Evolutionary conservation across 257 asterid species (phyloP), one percentile per base, ranked within the genome.

Genomic region (Dorcoceras hygrometricum): DNA sequence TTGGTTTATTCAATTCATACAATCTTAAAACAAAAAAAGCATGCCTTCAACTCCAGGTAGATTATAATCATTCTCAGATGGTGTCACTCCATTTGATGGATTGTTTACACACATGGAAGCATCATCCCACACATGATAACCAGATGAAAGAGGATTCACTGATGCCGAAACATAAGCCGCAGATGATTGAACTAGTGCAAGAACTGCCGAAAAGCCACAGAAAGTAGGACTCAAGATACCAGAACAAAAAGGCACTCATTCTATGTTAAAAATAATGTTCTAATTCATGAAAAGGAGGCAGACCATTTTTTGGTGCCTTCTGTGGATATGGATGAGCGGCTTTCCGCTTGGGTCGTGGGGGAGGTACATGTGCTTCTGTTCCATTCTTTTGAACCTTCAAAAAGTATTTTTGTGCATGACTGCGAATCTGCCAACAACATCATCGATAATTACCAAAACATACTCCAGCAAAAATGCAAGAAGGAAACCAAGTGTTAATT

Each of bases 281-380:
- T 23, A 39, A 57, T 60, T 31, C 66, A 69, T 73, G 39, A 20
- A 65, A 14, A 53, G 34, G 31, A 51, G 46, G 69, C 89, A 60
- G 28, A 92, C 98, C 97, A 74, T 84, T 86, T 86, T 88, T 87
- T 16, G 87, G 82, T 55, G 97, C 97, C 84, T 92, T 92, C 71
- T 92, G 98, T 3, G 98, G 97, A 78, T 93, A 93, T 32, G 98
- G 96, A 82, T 93, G 98, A 78, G 95, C 69, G 26, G 98, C 94
- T 90, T 93, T 93, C 63, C 98, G 95, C 86, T 92, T 92, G 11
- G 98, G 98, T 64, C 97, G 98, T 73, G 98, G 98, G 36, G 98
- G 98, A 53, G 98, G 98, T 46, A 93, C 95, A 63, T 93, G 97
- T 34, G 98, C 97, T 26, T 63, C 74, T 57, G 97, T 75, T 71